Conservation (phyloP, 139 green algal genomes). For the Edaphochlamys debaryana region DNA sequence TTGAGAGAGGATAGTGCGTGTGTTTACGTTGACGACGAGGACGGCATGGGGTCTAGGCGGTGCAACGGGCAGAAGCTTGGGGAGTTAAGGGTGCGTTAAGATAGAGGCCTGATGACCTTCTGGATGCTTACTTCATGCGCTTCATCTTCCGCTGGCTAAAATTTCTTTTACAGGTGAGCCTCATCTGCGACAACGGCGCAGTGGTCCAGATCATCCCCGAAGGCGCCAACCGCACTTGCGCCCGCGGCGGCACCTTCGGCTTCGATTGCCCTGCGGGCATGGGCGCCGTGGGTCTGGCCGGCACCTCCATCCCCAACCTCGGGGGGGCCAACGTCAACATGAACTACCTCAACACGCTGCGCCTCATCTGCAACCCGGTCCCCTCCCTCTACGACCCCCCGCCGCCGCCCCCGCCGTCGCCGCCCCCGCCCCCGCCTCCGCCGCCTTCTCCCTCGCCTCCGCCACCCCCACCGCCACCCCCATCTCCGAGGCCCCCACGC, state of each 20-base stretch:
- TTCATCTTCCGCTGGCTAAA: too few species aligned
- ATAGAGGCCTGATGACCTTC: too few species aligned
- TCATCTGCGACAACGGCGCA: background rate
- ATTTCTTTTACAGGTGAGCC: background rate
- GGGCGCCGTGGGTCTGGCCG: background rate
- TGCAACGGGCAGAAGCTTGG: too few species aligned
- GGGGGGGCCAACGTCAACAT: background rate
- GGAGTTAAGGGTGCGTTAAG: too few species aligned
- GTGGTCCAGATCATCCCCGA: background rate
- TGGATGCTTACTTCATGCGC: too few species aligned
- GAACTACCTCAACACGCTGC: background rate
- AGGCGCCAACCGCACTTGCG: background rate
- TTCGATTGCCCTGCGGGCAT: background rate
- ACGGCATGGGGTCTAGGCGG: too few species aligned
- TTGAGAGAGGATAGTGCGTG: too few species aligned
- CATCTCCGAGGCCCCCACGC: background rate
- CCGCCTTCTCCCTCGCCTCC: too few species aligned
- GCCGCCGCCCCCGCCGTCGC: too few species aligned
- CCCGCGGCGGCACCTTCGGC: background rate
- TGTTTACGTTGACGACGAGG: too few species aligned
- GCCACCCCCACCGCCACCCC: too few species aligned
- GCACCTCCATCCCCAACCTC: background rate
- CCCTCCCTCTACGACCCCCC: background rate
- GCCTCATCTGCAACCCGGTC: background rate
- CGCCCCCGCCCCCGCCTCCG: too few species aligned